These are phyloP conservation scores for Tuber umbilicatum DNA, from an alignment of 495 filamentous ascomycete species.

Conservation along the genomic window DNA sequence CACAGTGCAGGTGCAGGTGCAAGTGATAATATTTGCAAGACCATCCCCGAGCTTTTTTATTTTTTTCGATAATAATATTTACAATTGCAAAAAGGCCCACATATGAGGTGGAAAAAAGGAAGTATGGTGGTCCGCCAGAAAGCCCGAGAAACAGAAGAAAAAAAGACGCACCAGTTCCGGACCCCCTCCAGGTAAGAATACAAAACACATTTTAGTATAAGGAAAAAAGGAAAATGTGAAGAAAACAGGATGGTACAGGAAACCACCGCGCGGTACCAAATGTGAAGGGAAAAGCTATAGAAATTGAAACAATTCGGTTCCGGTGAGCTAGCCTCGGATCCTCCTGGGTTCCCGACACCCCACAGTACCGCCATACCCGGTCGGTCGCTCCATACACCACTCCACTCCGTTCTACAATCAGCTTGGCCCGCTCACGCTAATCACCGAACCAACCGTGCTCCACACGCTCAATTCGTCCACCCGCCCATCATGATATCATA, in stretches of 20 bases:
- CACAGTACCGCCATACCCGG: neutral
- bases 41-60: neutral
- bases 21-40: neutral
- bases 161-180: neutral
- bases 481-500: conserved; percentile 12
- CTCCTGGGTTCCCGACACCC: neutral
- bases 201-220: neutral
- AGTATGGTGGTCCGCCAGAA: neutral
- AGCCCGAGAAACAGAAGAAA: neutral
- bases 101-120: neutral
- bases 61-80: neutral
- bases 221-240: neutral
- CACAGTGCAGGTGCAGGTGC: neutral
- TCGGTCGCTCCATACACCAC: too few species aligned
- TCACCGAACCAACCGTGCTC: neutral
- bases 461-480: neutral
- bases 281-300: neutral
- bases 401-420: neutral
- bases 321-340: neutral
- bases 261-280: neutral
- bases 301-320: too few species aligned
- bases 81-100: neutral
- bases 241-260: neutral
- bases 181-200: neutral
- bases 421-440: neutral